Base-by-base conservation (phyloP, 2,329 filamentous ascomycete genomes). In the Ilyonectria robusta region DNA sequence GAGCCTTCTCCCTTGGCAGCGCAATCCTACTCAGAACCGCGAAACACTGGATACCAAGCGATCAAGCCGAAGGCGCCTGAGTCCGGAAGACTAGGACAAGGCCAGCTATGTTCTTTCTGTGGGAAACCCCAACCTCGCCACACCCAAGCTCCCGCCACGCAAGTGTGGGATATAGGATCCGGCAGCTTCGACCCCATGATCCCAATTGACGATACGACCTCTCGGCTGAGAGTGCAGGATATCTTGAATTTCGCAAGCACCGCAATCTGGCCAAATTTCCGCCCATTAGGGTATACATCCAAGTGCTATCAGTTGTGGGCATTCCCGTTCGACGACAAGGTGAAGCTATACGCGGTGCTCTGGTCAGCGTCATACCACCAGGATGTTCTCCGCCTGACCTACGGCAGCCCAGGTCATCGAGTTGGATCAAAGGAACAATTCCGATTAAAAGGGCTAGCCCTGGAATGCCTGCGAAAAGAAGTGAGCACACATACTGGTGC, bases 201-300 rank as follows among this genome's bases (percentile, higher is more conserved):
- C 19, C 56, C 63, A 11, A 29, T 61, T 19, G 53, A 65, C 35
- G 63, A 65, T 8, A 53, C 35, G 37, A 65, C 48, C 17, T 61
- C 57, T 10, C 50, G 51, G 51, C 23, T 61, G 15, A 65, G 9
- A 44, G 51, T 65, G n/a, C 57, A 65, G 31, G 63, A 65, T 29
- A 61, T 61, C 46, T 53, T 65, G 51, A 44, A 61, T 40, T 61
- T 65, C 53, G 63, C 57, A n/a, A 31, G 57, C 23, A 61, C 57
- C 21, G 21, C 50, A 17, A 65, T 65, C 50, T 65, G 63, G 63
- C 63, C 63, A 17, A 65, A 60, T 40, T 65, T 65, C 57, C 63
- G 63, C 26, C 63, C 63, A 1, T 50, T 60, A n/a, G 15, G 48
- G 11, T 65, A 65, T 37, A 13, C 63, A 13, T 57, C 63, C 44